Evolutionary conservation across 192 early-diverging fungal species (phyloP).

Genomic region (Dissophora globulifera): DNA sequence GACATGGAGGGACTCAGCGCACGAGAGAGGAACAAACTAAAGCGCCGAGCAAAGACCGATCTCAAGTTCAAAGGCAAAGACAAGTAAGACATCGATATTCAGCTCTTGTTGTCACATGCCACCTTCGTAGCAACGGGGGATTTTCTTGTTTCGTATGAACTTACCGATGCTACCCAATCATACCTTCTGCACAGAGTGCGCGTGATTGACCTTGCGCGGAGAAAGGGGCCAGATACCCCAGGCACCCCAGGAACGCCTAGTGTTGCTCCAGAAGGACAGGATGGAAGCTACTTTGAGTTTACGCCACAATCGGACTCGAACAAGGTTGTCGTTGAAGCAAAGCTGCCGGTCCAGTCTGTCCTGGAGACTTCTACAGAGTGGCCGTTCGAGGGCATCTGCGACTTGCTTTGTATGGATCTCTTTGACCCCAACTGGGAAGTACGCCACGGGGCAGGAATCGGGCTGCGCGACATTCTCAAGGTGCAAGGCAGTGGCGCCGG

Average conservation of each 20-base stretch:
- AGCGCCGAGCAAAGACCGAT: constrained; percentile 86
- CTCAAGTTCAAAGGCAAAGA: constrained; percentile 79
- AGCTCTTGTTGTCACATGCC: neutral
- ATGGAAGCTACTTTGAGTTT: constrained; percentile 63
- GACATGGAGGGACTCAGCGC: constrained; percentile 87
- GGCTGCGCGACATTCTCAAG: constrained; percentile 89
- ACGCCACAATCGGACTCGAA: constrained; percentile 68
- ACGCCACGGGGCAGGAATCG: constrained; percentile 96
- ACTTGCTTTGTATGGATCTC: constrained; percentile 66
- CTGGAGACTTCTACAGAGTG: constrained; percentile 57
- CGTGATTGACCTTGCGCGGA: constrained; percentile 54
- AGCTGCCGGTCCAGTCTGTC: constrained; percentile 55
- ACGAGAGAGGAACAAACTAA: constrained; percentile 87
- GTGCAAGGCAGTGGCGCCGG: constrained; percentile 87
- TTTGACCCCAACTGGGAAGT: constrained; percentile 88
- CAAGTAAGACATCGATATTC: constrained; percentile 59
- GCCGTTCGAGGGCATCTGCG: constrained; percentile 69
- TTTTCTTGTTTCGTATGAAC: too few relatives aligned
- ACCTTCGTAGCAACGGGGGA: neutral
- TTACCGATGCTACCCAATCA: neutral
- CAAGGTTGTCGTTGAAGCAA: constrained; percentile 78
- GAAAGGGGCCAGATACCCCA: constrained; percentile 37
- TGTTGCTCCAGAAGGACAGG: constrained; percentile 39
- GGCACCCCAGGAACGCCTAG: constrained; percentile 30
- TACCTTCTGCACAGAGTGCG: constrained; percentile 45